Base-by-base conservation (phyloP, 192 early-diverging fungal genomes). In the Haplosporangium gracile region DNA sequence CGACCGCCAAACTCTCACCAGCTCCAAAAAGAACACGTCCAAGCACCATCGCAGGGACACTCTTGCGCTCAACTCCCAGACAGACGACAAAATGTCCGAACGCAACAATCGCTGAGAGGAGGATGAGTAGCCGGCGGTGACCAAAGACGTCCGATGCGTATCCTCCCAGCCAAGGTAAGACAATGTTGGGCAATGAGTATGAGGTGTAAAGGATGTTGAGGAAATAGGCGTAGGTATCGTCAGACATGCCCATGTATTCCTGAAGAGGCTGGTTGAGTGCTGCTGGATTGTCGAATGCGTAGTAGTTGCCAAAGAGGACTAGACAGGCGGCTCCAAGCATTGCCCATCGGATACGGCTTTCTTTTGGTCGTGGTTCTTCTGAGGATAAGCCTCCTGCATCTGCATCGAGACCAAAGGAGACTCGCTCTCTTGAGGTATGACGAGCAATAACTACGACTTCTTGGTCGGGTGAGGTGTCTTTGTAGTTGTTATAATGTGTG, bases 151-250 rank as follows among this genome's bases (percentile, higher is more conserved):
- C 92, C 15, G 91, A 80, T 1, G 93, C 88, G n/a, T 74, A 88
- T 4, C 89, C 93, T 29, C 92, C 92, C 26, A 94, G 53, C 74
- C 93, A 90, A 18, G 94, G 94, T 16, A 94, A 79, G 78, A 95
- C 89, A 74, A 95, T 91, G 83, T 95, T 95, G 34, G 94, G 93
- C 32, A 93, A 79, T 11, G 93, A 91, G 82, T 94, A 95, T 32
- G 93, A 82, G 0, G 91, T 88, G 65, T 94, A 94, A 26, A 94
- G 84, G 57, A 93, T 82, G 49, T 93, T 92, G 68, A 93, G 80
- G 36, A 91, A 89, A 78, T 91, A 93, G 88, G 93, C 88, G 38
- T 81, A 89, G 55, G 75, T 63, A 40, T 90, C 91, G 75, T 92
- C 87, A 15, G 85, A 75, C 74, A 78, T 79, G 2, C 79, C 49